Percentiles rank a stretch among this genome's conserved stretches.
phyloP scores from a whole-genome alignment of 768 basidiomycete genomes.

The Tulasnella sp. region DNA sequence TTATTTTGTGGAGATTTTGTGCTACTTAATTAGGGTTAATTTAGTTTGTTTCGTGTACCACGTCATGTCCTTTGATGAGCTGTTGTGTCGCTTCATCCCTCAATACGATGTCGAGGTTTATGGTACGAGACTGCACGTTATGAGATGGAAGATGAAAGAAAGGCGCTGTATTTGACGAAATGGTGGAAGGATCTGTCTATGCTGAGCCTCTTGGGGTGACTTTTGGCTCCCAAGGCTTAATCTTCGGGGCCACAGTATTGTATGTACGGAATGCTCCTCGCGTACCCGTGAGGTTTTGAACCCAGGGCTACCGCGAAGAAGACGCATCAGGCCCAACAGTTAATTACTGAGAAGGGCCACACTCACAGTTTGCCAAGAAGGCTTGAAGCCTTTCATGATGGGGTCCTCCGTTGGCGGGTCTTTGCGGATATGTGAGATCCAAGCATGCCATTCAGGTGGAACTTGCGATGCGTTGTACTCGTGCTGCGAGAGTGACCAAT shows the following conservation, averaged over 20 bases:
- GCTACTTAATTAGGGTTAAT: too few species aligned
- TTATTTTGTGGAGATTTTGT: too few species aligned
- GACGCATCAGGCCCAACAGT: background rate
- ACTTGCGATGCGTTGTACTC: slow-evolving; percentile 87
- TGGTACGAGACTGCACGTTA: too few species aligned
- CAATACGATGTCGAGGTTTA: too few species aligned
- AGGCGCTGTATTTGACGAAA: too few species aligned
- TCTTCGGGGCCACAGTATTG: slow-evolving; percentile 74
- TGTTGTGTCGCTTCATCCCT: too few species aligned
- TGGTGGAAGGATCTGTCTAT: too few species aligned
- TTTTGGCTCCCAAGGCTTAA: slow-evolving; percentile 74
- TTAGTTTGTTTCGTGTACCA: too few species aligned
- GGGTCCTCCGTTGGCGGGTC: slow-evolving; percentile 66
- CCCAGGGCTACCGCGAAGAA: slow-evolving; percentile 45
- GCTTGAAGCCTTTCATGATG: slow-evolving; percentile 53
- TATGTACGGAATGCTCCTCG: slow-evolving; percentile 82
- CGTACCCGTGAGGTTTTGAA: slow-evolving; percentile 87
- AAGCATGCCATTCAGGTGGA: slow-evolving; percentile 94
- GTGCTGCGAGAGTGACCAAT: slow-evolving; percentile 43
- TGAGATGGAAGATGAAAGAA: too few species aligned
- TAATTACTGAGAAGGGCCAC: background rate
- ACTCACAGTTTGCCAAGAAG: slow-evolving; percentile 76
- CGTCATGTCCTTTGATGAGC: too few species aligned
- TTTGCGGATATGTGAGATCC: slow-evolving; percentile 82
- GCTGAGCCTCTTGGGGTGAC: slow-evolving; percentile 39